Evolutionary conservation across 192 early-diverging fungal genomes (phyloP).

Genomic region (Entomortierella parvispora): DNA sequence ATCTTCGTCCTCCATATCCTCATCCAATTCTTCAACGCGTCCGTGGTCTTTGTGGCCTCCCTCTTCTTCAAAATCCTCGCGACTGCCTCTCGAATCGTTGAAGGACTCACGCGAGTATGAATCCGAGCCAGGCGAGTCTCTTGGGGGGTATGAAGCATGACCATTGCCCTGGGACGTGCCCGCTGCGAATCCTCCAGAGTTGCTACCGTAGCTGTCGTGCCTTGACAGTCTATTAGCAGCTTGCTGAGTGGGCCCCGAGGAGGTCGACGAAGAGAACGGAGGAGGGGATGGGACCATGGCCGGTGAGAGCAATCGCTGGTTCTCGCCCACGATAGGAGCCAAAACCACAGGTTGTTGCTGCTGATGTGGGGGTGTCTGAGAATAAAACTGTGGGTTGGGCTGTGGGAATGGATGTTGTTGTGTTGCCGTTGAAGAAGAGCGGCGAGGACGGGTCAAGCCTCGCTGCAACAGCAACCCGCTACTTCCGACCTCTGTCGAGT

Average conservation of each 20-base stretch:
- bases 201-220: constrained; percentile 34
- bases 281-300: constrained; percentile 22
- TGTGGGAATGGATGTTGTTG: constrained; percentile 1
- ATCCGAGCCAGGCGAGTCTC: constrained; percentile 44
- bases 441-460: constrained; percentile 34
- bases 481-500: constrained; percentile 32
- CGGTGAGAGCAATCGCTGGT: constrained; percentile 25
- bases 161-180: neutral
- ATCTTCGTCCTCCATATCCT: constrained; percentile 15
- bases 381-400: too few species aligned
- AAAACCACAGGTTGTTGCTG: constrained; percentile 17
- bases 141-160: neutral
- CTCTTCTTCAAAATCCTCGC: constrained; percentile 34
- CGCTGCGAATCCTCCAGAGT: neutral
- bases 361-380: neutral
- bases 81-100: constrained; percentile 9
- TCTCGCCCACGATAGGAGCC: constrained; percentile 35
- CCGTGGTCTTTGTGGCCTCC: too few species aligned
- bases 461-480: constrained; percentile 23
- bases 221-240: constrained; percentile 8
- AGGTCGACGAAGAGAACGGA: constrained; percentile 23
- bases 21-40: constrained; percentile 19
- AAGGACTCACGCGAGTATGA: constrained; percentile 30
- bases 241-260: too few species aligned
- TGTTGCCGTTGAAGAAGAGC: constrained; percentile 40